Conservation (phyloP, 805 yeast species). For the Teunomyces kruisii region DNA sequence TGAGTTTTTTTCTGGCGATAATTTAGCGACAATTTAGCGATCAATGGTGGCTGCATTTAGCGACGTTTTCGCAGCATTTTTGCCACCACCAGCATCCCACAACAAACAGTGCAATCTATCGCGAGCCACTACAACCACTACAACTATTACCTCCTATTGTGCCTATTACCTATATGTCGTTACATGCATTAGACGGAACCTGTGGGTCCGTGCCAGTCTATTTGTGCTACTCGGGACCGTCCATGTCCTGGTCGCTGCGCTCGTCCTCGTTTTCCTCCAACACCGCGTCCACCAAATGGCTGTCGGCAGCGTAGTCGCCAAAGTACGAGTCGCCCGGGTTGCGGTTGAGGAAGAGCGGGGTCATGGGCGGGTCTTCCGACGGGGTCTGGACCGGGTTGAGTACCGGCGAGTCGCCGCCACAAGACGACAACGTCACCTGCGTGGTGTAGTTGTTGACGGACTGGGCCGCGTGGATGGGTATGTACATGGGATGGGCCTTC, state of each 20-base stretch:
- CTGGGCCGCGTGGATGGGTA: constrained; percentile 5
- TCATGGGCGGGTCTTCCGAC: constrained; percentile 43
- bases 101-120: too few relatives aligned
- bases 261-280: constrained; percentile 10
- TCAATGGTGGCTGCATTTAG: too few relatives aligned
- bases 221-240: not conserved
- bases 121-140: too few relatives aligned
- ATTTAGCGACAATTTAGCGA: too few relatives aligned
- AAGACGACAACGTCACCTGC: not conserved
- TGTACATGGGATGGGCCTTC: constrained; percentile 8
- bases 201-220: too few relatives aligned
- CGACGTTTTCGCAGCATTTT: too few relatives aligned
- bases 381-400: constrained; percentile 45
- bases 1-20: too few relatives aligned
- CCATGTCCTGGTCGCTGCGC: constrained; percentile 1
- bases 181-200: too few relatives aligned
- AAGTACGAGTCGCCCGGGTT: constrained; percentile 12
- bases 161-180: too few relatives aligned
- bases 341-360: constrained; percentile 29
- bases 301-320: constrained; percentile 5
- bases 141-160: too few relatives aligned
- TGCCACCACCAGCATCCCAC: too few relatives aligned
- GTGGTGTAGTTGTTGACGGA: constrained; percentile 8
- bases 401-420: constrained; percentile 22
- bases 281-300: constrained; percentile 2